A percentile compares a stretch with the other conserved stretches of the same genome.
phyloP scores from a whole-genome alignment of 2,329 filamentous ascomycete species.

The Coniochaeta sp. region DNA sequence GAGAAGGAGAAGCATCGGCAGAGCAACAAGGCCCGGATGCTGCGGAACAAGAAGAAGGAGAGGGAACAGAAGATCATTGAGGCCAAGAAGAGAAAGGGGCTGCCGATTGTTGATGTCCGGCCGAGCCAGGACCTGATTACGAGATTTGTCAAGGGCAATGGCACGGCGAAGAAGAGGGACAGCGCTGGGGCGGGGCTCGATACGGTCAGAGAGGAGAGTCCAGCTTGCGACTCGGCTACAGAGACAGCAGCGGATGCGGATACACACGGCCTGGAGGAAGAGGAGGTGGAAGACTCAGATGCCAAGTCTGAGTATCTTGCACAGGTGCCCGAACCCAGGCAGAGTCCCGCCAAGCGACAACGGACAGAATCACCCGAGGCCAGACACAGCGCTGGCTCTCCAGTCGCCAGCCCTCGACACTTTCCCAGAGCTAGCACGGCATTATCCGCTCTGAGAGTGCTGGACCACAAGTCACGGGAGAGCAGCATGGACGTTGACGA shows the following conservation, averaged over 20 bases:
- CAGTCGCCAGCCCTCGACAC: not conserved
- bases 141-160: conserved; percentile 34
- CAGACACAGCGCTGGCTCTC: conserved; percentile 1
- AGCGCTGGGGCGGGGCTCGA: conserved; percentile 2
- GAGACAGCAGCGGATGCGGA: conserved; percentile 3
- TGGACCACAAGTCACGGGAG: conserved; percentile 4
- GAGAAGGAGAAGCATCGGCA: conserved; percentile 44
- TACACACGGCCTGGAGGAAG: not conserved
- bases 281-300: not conserved
- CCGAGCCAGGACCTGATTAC: conserved; percentile 53
- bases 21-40: conserved; percentile 38
- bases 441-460: not conserved
- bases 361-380: not conserved
- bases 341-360: not conserved
- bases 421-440: not conserved
- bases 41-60: conserved; percentile 48
- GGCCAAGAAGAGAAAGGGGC: conserved; percentile 42
- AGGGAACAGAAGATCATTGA: conserved; percentile 43
- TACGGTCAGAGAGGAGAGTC: conserved; percentile 5
- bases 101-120: conserved; percentile 46
- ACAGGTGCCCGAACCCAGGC: not conserved
- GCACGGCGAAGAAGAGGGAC: conserved; percentile 11
- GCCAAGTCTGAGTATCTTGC: not conserved
- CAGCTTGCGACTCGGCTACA: not conserved
- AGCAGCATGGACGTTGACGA: conserved; percentile 8